Evolutionary conservation across 1,284 basidiomycete genomes (phyloP).

Genomic region (Pyrrhoderma noxium): DNA sequence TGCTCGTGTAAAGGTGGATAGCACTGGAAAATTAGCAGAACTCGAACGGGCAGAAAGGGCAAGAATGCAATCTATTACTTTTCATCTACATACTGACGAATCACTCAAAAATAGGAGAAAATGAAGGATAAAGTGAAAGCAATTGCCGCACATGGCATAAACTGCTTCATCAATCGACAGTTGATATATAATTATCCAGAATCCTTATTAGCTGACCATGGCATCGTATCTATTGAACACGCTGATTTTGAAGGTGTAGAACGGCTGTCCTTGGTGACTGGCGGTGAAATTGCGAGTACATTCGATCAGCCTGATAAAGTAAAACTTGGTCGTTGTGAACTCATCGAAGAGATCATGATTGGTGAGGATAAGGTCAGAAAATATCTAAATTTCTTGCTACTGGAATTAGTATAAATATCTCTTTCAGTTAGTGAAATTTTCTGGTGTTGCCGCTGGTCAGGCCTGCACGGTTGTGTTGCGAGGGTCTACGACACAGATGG

Average conservation of each 20-base stretch:
- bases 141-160: constrained; percentile 94
- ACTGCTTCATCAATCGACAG: constrained; percentile 97
- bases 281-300: constrained; percentile 95
- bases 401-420: not conserved
- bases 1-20: constrained; percentile 91
- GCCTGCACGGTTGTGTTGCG: constrained; percentile 99
- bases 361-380: constrained; percentile 89
- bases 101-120: constrained; percentile 66
- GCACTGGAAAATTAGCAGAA: constrained; percentile 95
- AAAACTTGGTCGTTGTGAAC: constrained; percentile 87
- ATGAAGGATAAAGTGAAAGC: constrained; percentile 93
- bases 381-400: not conserved
- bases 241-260: constrained; percentile 99
- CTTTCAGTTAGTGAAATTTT: constrained; percentile 92
- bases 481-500: constrained; percentile 97
- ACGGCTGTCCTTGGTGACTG: constrained; percentile 90
- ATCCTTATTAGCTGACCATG: constrained; percentile 85
- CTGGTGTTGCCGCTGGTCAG: constrained; percentile 94
- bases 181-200: constrained; percentile 99
- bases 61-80: constrained; percentile 16
- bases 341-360: constrained; percentile 99
- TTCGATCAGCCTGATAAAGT: constrained; percentile 94
- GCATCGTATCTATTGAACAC: constrained; percentile 96
- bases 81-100: not conserved
- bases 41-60: constrained; percentile 92